Percentiles rank a stretch among this genome's conserved stretches.
Evolutionary conservation across 305 asterid genomes (phyloP).

Genomic region (Solanum chacoense): DNA sequence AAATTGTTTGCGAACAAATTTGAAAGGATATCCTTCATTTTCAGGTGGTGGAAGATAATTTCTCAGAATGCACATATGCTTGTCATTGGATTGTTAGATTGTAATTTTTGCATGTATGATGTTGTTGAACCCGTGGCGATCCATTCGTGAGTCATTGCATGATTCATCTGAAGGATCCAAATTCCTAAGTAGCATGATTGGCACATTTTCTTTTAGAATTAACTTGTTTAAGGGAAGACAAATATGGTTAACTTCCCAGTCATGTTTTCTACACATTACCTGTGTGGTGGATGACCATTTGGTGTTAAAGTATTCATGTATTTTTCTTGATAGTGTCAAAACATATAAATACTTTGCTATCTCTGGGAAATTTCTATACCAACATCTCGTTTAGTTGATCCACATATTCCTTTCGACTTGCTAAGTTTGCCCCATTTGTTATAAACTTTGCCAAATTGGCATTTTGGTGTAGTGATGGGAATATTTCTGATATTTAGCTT

Average conservation of each 20-base stretch:
- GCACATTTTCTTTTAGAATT: background rate
- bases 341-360: background rate
- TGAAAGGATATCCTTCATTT: background rate
- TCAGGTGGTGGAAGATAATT: background rate
- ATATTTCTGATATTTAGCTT: background rate
- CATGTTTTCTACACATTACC: background rate
- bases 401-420: background rate
- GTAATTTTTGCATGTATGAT: background rate
- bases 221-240: background rate
- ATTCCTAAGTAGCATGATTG: too few species aligned
- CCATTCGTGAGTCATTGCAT: background rate
- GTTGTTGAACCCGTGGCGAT: background rate
- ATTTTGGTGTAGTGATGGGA: background rate
- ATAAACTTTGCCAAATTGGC: background rate
- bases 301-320: background rate
- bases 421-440: background rate
- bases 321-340: background rate
- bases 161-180: background rate
- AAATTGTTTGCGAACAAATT: background rate
- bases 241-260: background rate
- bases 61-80: background rate
- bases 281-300: background rate
- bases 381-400: background rate
- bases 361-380: background rate
- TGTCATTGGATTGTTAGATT: background rate